Base-by-base conservation (phyloP, 441 rosid genomes). In the Mallotus repandus region DNA sequence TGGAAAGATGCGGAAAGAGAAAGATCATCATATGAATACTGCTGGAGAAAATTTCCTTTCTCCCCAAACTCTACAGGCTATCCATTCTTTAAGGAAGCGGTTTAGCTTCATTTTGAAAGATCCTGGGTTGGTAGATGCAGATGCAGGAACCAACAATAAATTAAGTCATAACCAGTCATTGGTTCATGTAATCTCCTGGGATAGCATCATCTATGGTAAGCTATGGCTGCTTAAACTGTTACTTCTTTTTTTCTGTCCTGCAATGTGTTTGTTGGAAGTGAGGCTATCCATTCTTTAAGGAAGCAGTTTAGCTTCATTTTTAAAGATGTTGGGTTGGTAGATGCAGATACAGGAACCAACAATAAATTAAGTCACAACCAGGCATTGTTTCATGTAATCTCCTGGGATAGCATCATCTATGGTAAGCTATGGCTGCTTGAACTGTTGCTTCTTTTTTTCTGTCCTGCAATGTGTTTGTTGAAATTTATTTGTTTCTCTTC, bases 11-110 rank as follows among this genome's bases (percentile, higher is more conserved):
- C 98, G 41, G 99, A 93, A 78, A 86, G 91, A 79, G 98, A 96
- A 86, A 98, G 97, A 75, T 88, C 97, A 2, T 89, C 89, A n/a
- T 96, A 96, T 74, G 99, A 96, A 82, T 96, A 89, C 79, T 96
- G 98, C 79, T 96, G 99, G 99, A 92, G 98, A 71, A 96, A 96
- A n/a, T 86, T 96, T 96, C 78, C 86, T 96, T 60, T 96, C 98
- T 77, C 88, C 94, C 55, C 99, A 96, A 79, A 96, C 99, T 43
- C 88, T 96, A 81, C 98, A 96, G 79, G 98, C 98, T 29, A 93
- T 96, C 68, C 93, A 96, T 86, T 94, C 99, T 78, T 86, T 96
- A 25, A 82, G 98, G 75, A 96, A 91, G 77, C 99, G 93, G 78
- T 96, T 93, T 74, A 86, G 85, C 83, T 92, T 85, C 85, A 91